These are phyloP conservation scores for Pelargonium myrrhifolium DNA, from an alignment of 441 rosid species.

Conservation along the genomic window DNA sequence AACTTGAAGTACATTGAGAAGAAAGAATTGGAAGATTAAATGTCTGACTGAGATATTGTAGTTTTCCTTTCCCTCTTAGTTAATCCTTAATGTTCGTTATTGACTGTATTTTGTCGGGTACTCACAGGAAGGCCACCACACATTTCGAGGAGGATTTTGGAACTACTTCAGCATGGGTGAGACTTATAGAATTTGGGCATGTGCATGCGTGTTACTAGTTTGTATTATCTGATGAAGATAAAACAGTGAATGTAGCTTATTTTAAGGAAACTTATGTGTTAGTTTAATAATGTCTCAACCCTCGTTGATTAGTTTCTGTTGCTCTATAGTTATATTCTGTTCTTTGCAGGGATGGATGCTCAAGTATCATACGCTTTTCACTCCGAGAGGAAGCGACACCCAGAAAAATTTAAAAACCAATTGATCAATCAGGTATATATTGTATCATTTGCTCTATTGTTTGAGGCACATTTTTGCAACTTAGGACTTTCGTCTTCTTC, in stretches of 20 bases:
- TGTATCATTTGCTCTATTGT: not conserved
- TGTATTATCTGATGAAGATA: not conserved
- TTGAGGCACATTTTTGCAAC: not conserved
- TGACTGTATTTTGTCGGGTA: not conserved
- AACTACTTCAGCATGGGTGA: constrained; percentile 53
- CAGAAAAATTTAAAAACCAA: constrained; percentile 43
- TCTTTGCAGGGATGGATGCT: constrained; percentile 42
- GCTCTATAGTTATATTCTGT: not conserved
- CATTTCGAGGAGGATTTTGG: constrained; percentile 54
- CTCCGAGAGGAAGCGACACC: constrained; percentile 40
- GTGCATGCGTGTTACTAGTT: not conserved
- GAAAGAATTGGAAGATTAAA: too few species aligned
- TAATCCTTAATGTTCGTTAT: constrained; percentile 5
- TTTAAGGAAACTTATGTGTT: too few species aligned
- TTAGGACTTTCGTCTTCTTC: not conserved
- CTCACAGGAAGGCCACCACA: constrained; percentile 37
- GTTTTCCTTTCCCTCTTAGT: constrained; percentile 1
- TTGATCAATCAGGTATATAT: constrained; percentile 38
- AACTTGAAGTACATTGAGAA: too few species aligned
- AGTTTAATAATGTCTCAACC: too few species aligned
- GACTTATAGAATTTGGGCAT: constrained; percentile 11
- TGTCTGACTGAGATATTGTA: constrained; percentile 9
- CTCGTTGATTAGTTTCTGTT: too few species aligned
- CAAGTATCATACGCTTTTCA: constrained; percentile 46
- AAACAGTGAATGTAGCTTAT: too few species aligned